These are phyloP conservation scores for Closterium sp. DNA, from an alignment of 139 green algal genomes.

Conservation along the genomic window DNA sequence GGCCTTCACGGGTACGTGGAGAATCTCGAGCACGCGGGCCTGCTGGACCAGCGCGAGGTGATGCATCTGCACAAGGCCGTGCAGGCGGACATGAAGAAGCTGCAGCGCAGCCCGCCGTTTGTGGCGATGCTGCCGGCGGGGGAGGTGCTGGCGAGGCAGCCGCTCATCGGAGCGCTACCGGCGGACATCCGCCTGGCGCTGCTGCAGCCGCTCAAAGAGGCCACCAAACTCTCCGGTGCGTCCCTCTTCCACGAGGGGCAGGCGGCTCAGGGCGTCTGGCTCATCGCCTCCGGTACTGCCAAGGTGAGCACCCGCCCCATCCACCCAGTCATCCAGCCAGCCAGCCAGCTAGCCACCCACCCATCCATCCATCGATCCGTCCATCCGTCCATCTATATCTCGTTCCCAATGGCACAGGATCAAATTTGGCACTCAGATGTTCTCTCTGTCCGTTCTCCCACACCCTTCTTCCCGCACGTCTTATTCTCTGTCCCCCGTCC, in stretches of 20 bases:
- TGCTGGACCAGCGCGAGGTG: slow-evolving; percentile 31
- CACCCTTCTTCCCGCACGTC: too few species aligned
- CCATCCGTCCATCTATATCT: background rate
- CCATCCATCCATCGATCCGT: too few species aligned
- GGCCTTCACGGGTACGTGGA: slow-evolving; percentile 14
- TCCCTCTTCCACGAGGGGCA: background rate
- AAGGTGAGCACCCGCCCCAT: background rate
- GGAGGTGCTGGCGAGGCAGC: slow-evolving; percentile 9
- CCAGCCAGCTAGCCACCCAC: too few species aligned
- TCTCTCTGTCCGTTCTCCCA: too few species aligned
- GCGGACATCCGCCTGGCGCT: background rate
- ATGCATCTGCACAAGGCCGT: slow-evolving; percentile 21
- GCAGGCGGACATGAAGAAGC: slow-evolving; percentile 34
- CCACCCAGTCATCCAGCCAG: too few species aligned
- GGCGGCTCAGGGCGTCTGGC: slow-evolving; percentile 6
- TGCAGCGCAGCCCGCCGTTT: slow-evolving; percentile 15
- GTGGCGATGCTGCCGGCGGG: slow-evolving; percentile 15
- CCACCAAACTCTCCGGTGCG: background rate
- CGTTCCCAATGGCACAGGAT: too few species aligned
- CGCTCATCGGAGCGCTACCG: background rate
- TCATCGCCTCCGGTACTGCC: slow-evolving; percentile 11
- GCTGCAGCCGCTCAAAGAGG: background rate
- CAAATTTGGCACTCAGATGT: too few species aligned
- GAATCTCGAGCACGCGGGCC: background rate
- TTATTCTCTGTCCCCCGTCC: too few species aligned